Conservation (phyloP, 441 rosid species). For the Aquilaria agallochum region DNA sequence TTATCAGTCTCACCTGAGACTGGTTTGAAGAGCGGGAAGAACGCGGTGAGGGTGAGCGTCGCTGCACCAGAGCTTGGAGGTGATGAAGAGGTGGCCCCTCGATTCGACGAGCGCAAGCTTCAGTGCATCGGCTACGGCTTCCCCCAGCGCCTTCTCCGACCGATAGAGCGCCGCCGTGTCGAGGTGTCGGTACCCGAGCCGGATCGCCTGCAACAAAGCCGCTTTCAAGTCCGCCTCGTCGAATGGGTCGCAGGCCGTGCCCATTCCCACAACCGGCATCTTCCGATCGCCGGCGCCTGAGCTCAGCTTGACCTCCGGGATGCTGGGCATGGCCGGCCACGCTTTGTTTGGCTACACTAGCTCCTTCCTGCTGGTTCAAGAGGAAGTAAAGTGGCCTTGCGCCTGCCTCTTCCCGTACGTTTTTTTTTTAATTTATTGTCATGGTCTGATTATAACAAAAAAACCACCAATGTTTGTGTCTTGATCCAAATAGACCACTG, state of each 20-base stretch:
- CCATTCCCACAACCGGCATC: conserved; percentile 32
- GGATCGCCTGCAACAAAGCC: conserved; percentile 26
- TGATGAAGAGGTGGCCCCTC: conserved; percentile 30
- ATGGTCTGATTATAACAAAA: too few species aligned
- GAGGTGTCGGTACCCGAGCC: conserved; percentile 33
- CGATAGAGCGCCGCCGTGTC: conserved; percentile 30
- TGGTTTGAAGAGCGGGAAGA: conserved; percentile 21
- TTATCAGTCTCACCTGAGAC: conserved; percentile 19
- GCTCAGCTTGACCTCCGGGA: conserved; percentile 9
- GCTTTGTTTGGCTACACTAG: not conserved
- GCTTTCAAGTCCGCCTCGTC: conserved; percentile 8
- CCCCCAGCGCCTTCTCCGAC: conserved; percentile 30
- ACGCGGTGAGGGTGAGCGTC: conserved; percentile 29
- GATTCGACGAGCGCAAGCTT: conserved; percentile 14
- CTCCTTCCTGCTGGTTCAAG: too few species aligned
- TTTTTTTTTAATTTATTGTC: too few species aligned
- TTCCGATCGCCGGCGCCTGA: conserved; percentile 8
- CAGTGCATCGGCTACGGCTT: conserved; percentile 28
- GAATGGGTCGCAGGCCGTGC: conserved; percentile 14
- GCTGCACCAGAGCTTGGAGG: conserved; percentile 26
- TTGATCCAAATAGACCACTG: too few species aligned
- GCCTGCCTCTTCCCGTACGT: too few species aligned
- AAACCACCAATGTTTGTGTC: too few species aligned
- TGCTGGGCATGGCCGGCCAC: too few species aligned
- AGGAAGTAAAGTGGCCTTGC: too few species aligned